phyloP scores from a whole-genome alignment of 352 stramenopile species.

The Phytophthora palmivora region DNA sequence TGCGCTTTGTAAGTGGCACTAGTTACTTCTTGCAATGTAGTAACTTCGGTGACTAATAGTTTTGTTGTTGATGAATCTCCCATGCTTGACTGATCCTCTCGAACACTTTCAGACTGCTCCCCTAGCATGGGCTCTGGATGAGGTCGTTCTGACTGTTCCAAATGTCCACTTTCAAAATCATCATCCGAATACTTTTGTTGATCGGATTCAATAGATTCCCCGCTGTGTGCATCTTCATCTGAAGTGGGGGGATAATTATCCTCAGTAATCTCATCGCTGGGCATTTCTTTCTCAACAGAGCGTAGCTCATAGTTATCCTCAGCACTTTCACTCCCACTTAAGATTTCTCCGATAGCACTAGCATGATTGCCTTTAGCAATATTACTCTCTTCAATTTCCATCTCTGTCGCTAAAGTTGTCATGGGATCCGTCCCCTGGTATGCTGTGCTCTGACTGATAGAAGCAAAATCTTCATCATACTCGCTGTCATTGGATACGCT shows the following conservation, averaged over 20 bases:
- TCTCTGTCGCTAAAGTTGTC: not conserved
- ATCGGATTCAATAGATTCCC: constrained; percentile 11
- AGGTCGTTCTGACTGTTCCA: constrained; percentile 5
- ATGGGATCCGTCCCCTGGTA: not conserved
- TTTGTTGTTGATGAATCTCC: constrained; percentile 66
- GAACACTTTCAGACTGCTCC: constrained; percentile 12
- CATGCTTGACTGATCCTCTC: constrained; percentile 37
- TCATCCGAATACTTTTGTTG: constrained; percentile 32
- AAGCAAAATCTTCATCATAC: constrained; percentile 58
- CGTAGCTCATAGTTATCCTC: not conserved
- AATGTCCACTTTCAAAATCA: constrained; percentile 23
- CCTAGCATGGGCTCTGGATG: constrained; percentile 1
- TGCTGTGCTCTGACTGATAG: constrained; percentile 23
- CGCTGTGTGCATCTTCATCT: not conserved
- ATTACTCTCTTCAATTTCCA: constrained; percentile 15
- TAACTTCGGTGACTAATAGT: constrained; percentile 46
- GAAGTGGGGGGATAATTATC: not conserved
- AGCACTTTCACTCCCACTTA: constrained; percentile 9
- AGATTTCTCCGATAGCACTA: constrained; percentile 14
- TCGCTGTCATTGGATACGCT: constrained; percentile 23
- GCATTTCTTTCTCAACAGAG: not conserved
- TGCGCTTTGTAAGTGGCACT: not conserved
- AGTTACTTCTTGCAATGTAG: constrained; percentile 10
- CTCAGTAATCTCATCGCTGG: constrained; percentile 9
- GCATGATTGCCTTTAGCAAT: not conserved